These are phyloP conservation scores for Eucalyptus erythrocorys DNA, from an alignment of 345 rosid genomes.

Conservation along the genomic window DNA sequence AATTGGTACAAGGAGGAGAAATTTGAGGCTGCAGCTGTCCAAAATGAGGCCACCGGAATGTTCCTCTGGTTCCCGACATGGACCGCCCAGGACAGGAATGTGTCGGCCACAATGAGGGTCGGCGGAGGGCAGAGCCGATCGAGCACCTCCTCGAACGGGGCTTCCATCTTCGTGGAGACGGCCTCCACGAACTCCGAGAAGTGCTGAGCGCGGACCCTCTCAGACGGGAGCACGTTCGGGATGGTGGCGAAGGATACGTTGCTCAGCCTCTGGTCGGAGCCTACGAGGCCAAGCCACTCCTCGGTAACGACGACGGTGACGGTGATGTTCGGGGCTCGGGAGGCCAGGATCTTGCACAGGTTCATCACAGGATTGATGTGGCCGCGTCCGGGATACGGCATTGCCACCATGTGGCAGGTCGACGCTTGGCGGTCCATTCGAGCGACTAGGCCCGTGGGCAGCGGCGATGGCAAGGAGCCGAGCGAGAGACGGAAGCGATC, in stretches of 20 bases:
- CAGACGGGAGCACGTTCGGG: slow-evolving; percentile 17
- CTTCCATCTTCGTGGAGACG: background rate
- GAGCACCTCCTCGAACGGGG: background rate
- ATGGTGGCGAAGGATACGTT: slow-evolving; percentile 2
- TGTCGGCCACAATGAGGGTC: slow-evolving; percentile 17
- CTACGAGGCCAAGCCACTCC: slow-evolving; percentile 16
- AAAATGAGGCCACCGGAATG: slow-evolving; percentile 42
- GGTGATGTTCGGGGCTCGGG: background rate
- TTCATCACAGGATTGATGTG: slow-evolving; percentile 25
- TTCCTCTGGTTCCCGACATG: slow-evolving; percentile 16
- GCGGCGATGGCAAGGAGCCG: background rate
- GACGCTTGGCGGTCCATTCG: background rate
- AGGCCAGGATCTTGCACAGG: slow-evolving; percentile 12
- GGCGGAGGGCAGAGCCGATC: slow-evolving; percentile 8
- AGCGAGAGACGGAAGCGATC: background rate
- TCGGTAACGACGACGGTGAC: slow-evolving; percentile 15
- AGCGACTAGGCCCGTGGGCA: background rate
- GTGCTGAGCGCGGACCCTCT: slow-evolving; percentile 4
- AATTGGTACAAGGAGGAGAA: slow-evolving; percentile 13
- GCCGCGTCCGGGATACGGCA: slow-evolving; percentile 18
- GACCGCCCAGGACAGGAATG: slow-evolving; percentile 17
- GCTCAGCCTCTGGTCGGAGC: background rate
- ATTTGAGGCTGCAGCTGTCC: slow-evolving; percentile 24
- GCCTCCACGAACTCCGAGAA: background rate
- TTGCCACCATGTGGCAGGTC: slow-evolving; percentile 2